Evolutionary conservation across 805 yeast genomes (phyloP).

Genomic region (Vanderwaltozyma polyspora): DNA sequence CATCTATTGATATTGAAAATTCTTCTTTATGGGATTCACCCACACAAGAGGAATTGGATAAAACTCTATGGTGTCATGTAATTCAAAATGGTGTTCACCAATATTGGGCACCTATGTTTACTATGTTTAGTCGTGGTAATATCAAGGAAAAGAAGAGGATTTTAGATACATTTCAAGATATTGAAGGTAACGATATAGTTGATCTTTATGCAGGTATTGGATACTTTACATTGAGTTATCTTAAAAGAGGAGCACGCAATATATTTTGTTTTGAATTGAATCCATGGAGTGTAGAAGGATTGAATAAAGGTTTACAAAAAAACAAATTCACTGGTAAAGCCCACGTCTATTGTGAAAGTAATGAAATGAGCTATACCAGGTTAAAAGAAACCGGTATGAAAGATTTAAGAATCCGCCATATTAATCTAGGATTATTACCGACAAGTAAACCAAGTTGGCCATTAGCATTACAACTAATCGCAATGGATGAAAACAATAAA

Average conservation of each 20-base stretch:
- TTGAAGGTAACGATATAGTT: slow-evolving; percentile 36
- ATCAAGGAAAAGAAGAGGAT: slow-evolving; percentile 69
- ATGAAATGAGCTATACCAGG: slow-evolving; percentile 39
- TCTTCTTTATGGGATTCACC: slow-evolving; percentile 28
- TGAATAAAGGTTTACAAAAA: slow-evolving; percentile 40
- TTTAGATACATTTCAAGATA: slow-evolving; percentile 30
- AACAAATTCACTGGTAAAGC: slow-evolving; percentile 29
- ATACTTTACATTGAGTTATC: slow-evolving; percentile 63
- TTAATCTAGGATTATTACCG: slow-evolving; percentile 75
- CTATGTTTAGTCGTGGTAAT: slow-evolving; percentile 85
- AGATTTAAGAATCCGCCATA: slow-evolving; percentile 32
- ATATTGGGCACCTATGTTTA: slow-evolving; percentile 73
- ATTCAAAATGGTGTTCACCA: slow-evolving; percentile 68
- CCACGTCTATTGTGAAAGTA: slow-evolving; percentile 24
- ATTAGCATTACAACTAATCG: slow-evolving; percentile 25
- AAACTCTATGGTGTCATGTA: slow-evolving; percentile 61
- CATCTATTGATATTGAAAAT: slow-evolving; percentile 17
- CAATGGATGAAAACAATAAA: slow-evolving; percentile 3
- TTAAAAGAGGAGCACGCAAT: slow-evolving; percentile 39
- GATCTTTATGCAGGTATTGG: slow-evolving; percentile 84
- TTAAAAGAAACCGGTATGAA: slow-evolving; percentile 17
- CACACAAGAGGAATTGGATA: slow-evolving; percentile 30
- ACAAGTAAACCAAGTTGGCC: slow-evolving; percentile 55
- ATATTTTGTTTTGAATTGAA: slow-evolving; percentile 75
- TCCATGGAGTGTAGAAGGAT: slow-evolving; percentile 73